A percentile compares a stretch with the other conserved stretches of the same genome.
Conservation (phyloP, 2,329 filamentous ascomycete genomes). For the Pseudofabraea citricarpa region DNA sequence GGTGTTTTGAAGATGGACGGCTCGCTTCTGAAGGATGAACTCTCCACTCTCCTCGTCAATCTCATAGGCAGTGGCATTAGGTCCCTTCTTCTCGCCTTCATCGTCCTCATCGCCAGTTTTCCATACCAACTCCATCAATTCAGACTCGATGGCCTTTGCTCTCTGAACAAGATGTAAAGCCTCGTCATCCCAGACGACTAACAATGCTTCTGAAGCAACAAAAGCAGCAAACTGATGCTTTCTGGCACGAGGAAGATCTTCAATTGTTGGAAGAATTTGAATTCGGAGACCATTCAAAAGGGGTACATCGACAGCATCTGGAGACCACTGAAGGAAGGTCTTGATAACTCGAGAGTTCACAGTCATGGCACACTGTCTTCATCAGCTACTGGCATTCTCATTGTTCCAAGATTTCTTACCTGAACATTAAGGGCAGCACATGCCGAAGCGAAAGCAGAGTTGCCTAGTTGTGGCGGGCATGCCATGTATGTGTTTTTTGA, state of each 20-base stretch:
- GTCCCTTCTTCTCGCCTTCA: conserved; percentile 45
- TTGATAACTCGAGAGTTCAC: conserved; percentile 77
- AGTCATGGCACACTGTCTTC: conserved; percentile 66
- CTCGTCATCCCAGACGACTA: conserved; percentile 82
- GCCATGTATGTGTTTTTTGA: conserved; percentile 65
- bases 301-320: conserved; percentile 69
- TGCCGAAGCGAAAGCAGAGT: conserved; percentile 58
- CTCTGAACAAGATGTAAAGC: conserved; percentile 64
- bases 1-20: conserved; percentile 66
- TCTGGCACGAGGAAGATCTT: conserved; percentile 64
- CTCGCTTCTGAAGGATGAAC: conserved; percentile 57
- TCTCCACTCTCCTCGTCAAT: conserved; percentile 71
- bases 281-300: conserved; percentile 72
- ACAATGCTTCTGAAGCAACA: conserved; percentile 62
- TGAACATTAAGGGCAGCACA: conserved; percentile 68
- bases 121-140: conserved; percentile 76
- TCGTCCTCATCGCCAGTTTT: conserved; percentile 50
- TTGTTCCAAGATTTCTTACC: conserved; percentile 36
- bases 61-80: conserved; percentile 44
- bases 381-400: conserved; percentile 12
- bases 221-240: conserved; percentile 82
- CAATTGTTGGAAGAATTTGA: conserved; percentile 68
- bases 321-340: conserved; percentile 69
- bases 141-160: conserved; percentile 68
- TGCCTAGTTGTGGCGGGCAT: conserved; percentile 60